phyloP scores from a whole-genome alignment of 208 protist species.

The Wallacemonas sp. region DNA sequence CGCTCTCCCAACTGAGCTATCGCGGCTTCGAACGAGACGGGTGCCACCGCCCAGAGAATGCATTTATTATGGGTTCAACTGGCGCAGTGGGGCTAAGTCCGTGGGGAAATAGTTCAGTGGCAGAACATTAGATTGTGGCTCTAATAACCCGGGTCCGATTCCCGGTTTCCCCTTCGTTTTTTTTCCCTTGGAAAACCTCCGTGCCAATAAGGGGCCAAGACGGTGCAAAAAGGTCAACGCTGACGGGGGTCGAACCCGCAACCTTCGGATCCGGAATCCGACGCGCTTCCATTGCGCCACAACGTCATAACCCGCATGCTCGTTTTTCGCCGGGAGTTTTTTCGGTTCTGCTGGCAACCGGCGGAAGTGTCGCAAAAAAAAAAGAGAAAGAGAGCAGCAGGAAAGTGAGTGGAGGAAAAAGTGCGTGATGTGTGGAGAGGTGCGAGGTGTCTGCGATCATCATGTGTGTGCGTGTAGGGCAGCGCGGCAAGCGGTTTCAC shows the following conservation, averaged over 20 bases:
- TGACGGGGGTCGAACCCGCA: slow-evolving; percentile 28
- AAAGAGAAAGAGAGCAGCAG: neutral
- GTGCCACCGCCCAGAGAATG: neutral
- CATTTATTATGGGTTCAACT: too few species aligned
- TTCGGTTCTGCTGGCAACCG: too few species aligned
- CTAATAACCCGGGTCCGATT: slow-evolving; percentile 86
- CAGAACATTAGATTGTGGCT: slow-evolving; percentile 90
- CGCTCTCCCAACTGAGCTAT: slow-evolving; percentile 92
- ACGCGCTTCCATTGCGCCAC: slow-evolving; percentile 24
- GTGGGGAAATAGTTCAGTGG: slow-evolving; percentile 83
- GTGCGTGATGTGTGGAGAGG: neutral
- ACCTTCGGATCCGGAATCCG: slow-evolving; percentile 25
- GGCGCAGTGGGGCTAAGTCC: neutral
- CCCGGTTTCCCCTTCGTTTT: slow-evolving; percentile 64
- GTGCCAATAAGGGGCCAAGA: neutral
- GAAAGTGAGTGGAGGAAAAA: too few species aligned
- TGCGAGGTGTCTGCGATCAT: slow-evolving; percentile 13
- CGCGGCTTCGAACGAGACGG: slow-evolving; percentile 33
- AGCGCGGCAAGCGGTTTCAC: too few species aligned
- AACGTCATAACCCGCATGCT: neutral
- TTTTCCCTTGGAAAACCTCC: slow-evolving; percentile 53
- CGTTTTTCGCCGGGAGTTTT: neutral
- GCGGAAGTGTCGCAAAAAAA: too few species aligned
- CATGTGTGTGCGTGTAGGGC: slow-evolving; percentile 11
- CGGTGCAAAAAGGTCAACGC: slow-evolving; percentile 19